phyloP scores from a whole-genome alignment of 2,329 filamentous ascomycete species.

The Claviceps fusiformis region DNA sequence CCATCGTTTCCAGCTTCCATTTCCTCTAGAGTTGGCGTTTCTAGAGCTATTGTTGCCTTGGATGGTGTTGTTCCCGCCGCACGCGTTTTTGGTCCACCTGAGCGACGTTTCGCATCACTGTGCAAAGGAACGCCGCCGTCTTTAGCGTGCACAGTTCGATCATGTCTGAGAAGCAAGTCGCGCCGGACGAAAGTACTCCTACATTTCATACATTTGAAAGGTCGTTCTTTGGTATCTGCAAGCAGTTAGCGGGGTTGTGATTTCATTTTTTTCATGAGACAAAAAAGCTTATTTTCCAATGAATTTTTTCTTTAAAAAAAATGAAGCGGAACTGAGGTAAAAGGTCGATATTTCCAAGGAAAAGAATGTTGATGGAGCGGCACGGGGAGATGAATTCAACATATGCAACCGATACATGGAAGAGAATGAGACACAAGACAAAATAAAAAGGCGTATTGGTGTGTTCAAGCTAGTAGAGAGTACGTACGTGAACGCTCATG shows the following conservation, averaged over 20 bases:
- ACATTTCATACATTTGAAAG: slow-evolving; percentile 98
- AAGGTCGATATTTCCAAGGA: slow-evolving; percentile 3
- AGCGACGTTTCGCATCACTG: slow-evolving; percentile 82
- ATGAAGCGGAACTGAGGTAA: neutral
- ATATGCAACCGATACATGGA: neutral
- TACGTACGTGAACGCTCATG: slow-evolving; percentile 97
- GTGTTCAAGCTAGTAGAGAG: neutral
- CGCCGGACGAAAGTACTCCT: slow-evolving; percentile 95
- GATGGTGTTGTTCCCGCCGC: slow-evolving; percentile 45
- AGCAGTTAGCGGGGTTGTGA: slow-evolving; percentile 1
- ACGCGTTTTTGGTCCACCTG: slow-evolving; percentile 53
- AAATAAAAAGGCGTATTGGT: neutral
- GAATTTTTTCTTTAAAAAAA: neutral
- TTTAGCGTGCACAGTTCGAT: slow-evolving; percentile 96
- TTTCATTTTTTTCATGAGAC: no score
- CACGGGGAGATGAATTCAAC: neutral
- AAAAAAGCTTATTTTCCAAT: no score
- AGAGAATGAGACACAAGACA: neutral
- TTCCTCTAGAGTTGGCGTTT: slow-evolving; percentile 78
- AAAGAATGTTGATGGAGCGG: neutral
- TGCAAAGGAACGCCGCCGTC: slow-evolving; percentile 89
- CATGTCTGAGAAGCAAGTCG: slow-evolving; percentile 89
- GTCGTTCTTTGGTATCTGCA: slow-evolving; percentile 92
- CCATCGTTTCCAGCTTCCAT: slow-evolving; percentile 83
- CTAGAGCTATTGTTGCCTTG: slow-evolving; percentile 66